Percentiles rank a stretch among this genome's conserved stretches.
Evolutionary conservation across 208 protist genomes (phyloP).

Genomic region (Acanthamoeba triangularis): DNA sequence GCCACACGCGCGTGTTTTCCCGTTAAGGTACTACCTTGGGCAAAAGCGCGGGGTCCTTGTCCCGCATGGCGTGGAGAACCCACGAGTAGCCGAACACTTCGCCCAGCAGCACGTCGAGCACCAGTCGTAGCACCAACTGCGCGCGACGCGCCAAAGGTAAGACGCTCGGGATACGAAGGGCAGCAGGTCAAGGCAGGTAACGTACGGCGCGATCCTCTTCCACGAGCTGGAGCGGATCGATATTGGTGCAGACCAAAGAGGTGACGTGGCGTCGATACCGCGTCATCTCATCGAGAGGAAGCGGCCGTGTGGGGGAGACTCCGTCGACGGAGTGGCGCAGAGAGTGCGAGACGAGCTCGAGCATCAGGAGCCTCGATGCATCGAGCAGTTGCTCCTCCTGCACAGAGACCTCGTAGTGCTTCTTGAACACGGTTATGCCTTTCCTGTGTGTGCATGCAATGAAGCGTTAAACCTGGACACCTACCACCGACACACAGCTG

Average conservation of each 20-base stretch:
- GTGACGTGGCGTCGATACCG: background rate
- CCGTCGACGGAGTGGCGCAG: background rate
- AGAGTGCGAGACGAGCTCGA: background rate
- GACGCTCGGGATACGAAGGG: background rate
- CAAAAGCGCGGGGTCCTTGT: background rate
- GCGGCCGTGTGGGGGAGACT: background rate
- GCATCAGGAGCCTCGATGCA: background rate
- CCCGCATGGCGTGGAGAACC: background rate
- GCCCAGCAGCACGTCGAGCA: background rate
- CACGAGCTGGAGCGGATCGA: background rate
- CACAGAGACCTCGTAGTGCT: background rate
- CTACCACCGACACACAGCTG: no score
- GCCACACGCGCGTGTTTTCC: no score
- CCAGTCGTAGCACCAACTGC: background rate
- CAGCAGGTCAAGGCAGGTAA: background rate
- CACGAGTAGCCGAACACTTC: slow-evolving; percentile 16
- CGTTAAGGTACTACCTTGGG: background rate
- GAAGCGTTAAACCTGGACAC: background rate
- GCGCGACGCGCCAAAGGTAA: background rate
- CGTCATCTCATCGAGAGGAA: background rate
- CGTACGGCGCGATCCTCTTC: background rate
- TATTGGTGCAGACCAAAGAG: background rate
- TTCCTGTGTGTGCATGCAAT: background rate
- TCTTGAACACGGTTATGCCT: background rate
- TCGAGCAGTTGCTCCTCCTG: slow-evolving; percentile 22